These are phyloP conservation scores for Nothophaeocryptopus gaeumannii DNA, from an alignment of 2,329 filamentous ascomycete genomes.

Conservation along the genomic window DNA sequence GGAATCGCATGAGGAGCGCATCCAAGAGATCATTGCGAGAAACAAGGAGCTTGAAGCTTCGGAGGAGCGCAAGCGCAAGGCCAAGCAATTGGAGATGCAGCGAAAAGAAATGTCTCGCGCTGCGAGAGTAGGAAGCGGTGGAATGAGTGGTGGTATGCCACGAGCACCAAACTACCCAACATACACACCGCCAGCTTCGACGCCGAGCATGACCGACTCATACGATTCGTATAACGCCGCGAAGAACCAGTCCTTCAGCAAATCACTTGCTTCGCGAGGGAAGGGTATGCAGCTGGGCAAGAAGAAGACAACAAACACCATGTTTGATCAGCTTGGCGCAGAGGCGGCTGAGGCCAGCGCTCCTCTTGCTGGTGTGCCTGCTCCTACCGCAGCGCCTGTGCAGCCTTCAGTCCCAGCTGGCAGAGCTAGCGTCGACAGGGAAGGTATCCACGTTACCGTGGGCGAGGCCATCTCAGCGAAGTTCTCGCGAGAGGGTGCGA, in stretches of 20 bases:
- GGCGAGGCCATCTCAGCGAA: constrained; percentile 88
- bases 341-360: constrained; percentile 75
- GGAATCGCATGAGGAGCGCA: constrained; percentile 98
- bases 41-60: constrained; percentile 99
- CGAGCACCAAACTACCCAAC: constrained; percentile 82
- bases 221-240: constrained; percentile 96
- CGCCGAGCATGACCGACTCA: constrained; percentile 71
- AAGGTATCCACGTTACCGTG: constrained; percentile 83
- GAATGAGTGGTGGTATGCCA: constrained; percentile 52
- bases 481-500: constrained; percentile 78
- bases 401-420: constrained; percentile 53
- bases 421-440: constrained; percentile 67
- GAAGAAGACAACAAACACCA: constrained; percentile 96
- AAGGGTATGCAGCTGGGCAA: constrained; percentile 99
- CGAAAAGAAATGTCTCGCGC: constrained; percentile 88
- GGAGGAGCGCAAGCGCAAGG: constrained; percentile 96
- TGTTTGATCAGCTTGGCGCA: constrained; percentile 91
- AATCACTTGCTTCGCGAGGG: constrained; percentile 72
- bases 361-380: constrained; percentile 60
- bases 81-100: constrained; percentile 98
- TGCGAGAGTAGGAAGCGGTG: constrained; percentile 50
- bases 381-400: constrained; percentile 50
- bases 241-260: constrained; percentile 88
- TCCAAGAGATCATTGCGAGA: constrained; percentile 92
- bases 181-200: constrained; percentile 85